These are phyloP conservation scores for Suillus subluteus DNA, from an alignment of 768 basidiomycete genomes.

Conservation along the genomic window DNA sequence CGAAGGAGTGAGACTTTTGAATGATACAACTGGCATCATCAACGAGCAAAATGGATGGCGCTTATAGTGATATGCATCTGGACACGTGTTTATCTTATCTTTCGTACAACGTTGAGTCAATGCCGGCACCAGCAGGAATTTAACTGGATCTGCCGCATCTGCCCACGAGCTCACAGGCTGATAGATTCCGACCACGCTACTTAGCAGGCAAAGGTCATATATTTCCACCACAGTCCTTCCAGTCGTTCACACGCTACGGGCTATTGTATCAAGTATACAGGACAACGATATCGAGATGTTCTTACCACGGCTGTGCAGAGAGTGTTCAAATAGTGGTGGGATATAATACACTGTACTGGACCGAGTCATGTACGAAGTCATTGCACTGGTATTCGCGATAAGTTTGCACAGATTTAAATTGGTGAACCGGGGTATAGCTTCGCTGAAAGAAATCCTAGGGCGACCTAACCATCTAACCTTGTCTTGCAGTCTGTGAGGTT, in stretches of 20 bases:
- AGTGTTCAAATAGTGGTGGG: neutral
- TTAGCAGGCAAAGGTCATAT: neutral
- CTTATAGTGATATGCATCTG: neutral
- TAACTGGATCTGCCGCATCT: neutral
- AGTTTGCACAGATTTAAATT: neutral
- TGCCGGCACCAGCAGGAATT: neutral
- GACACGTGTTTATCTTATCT: slow-evolving; percentile 4
- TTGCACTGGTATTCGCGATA: neutral
- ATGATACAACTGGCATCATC: neutral
- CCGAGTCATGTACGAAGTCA: neutral
- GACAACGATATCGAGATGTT: neutral
- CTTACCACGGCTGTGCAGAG: neutral
- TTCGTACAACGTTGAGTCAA: neutral
- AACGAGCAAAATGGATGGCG: neutral
- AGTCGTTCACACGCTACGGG: neutral
- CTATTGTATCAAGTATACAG: neutral
- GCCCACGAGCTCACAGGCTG: neutral
- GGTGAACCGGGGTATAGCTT: neutral
- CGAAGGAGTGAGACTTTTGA: neutral
- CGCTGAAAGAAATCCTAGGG: neutral
- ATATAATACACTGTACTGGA: neutral
- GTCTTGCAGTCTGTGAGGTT: neutral
- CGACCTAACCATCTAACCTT: neutral
- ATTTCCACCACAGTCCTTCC: neutral
- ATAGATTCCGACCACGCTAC: neutral